phyloP scores from a whole-genome alignment of 2,329 filamentous ascomycete genomes.

The Cercospora beticola region DNA sequence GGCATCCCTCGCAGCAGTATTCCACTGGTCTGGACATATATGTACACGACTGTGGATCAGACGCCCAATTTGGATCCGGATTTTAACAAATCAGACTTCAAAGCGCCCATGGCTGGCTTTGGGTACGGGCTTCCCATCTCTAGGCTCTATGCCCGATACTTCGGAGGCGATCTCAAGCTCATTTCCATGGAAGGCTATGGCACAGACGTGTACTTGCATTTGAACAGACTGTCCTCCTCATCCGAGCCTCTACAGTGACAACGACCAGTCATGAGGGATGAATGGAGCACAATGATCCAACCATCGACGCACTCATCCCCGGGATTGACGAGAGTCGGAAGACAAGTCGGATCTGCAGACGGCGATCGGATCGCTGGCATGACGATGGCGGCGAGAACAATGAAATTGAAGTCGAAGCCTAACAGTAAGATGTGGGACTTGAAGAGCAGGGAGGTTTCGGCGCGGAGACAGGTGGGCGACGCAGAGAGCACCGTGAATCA shows the following conservation, averaged over 20 bases:
- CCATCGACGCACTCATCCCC: constrained; percentile 44
- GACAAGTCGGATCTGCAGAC: constrained; percentile 26
- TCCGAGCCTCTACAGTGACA: constrained; percentile 95
- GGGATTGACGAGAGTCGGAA: constrained; percentile 50
- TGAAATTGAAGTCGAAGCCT: constrained; percentile 63
- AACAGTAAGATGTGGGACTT: constrained; percentile 46
- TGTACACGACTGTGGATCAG: constrained; percentile 98
- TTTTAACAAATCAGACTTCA: constrained; percentile 99
- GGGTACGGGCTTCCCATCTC: constrained; percentile 97
- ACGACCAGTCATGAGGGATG: constrained; percentile 84
- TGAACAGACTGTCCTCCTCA: constrained; percentile 91
- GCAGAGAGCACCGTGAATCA: constrained; percentile 72
- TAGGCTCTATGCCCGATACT: constrained; percentile 90
- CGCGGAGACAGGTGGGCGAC: constrained; percentile 88
- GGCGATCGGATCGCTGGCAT: constrained; percentile 50
- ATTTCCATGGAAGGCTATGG: constrained; percentile 99
- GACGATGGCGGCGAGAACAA: constrained; percentile 48
- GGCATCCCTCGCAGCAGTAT: constrained; percentile 92
- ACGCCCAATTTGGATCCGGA: constrained; percentile 94
- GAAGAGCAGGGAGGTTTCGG: constrained; percentile 64
- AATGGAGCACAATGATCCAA: constrained; percentile 42
- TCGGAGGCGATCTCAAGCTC: constrained; percentile 92
- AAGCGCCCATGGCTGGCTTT: constrained; percentile 98
- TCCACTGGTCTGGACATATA: constrained; percentile 99
- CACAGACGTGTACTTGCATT: constrained; percentile 96